Conservation (phyloP, 441 rosid species). For the Rhodomyrtus psidioides region DNA sequence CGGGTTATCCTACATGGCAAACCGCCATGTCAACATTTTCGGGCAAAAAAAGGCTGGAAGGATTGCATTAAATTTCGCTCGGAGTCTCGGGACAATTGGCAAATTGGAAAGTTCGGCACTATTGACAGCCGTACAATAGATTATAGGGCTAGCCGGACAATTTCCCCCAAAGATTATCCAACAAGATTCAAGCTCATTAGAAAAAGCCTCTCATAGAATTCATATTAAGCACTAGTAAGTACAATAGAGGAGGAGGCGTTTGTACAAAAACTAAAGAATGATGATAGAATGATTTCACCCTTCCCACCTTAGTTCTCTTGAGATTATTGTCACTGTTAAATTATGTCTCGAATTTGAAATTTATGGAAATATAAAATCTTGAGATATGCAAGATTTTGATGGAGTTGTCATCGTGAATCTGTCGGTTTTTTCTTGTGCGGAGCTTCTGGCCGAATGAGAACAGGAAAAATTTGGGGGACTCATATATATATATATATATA, state of each 20-base stretch:
- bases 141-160: too few species aligned
- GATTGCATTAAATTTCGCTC: background rate
- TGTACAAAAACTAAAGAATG: background rate
- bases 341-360: too few species aligned
- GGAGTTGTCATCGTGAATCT: too few species aligned
- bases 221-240: background rate
- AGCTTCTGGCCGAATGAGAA: too few species aligned
- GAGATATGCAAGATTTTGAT: too few species aligned
- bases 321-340: background rate
- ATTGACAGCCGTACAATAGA: background rate
- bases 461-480: too few species aligned
- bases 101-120: background rate
- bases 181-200: background rate
- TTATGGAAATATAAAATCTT: too few species aligned
- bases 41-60: accelerated
- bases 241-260: background rate
- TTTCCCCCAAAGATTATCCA: background rate
- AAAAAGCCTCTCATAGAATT: background rate
- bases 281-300: background rate
- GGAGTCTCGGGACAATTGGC: background rate
- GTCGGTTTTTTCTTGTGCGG: too few species aligned
- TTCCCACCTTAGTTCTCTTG: background rate
- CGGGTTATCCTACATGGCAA: accelerated
- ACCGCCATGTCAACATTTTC: accelerated
- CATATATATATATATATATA: too few species aligned